Percentiles rank a stretch among this genome's conserved stretches.
phyloP scores from a whole-genome alignment of 768 basidiomycete genomes.

The Dioszegia aurantiaca region DNA sequence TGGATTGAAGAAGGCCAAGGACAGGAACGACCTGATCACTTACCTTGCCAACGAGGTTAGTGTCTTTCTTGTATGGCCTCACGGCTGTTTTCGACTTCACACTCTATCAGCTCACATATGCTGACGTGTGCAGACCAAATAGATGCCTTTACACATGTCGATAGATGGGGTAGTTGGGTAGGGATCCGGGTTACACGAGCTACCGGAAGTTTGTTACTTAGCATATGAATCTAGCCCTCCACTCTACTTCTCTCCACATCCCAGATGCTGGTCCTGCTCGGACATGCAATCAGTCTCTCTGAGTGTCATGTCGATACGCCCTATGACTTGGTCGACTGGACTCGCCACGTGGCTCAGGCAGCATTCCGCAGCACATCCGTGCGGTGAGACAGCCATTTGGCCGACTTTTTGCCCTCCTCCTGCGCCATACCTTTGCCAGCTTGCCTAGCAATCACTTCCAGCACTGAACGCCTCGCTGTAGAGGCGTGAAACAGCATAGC shows the following conservation, averaged over 20 bases:
- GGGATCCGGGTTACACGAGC: not conserved
- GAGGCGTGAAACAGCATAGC: no score
- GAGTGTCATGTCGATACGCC: not conserved
- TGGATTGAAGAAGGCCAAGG: conserved; percentile 97
- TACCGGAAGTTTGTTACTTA: conserved; percentile 3
- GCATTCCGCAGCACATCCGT: conserved; percentile 4
- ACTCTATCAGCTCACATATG: not conserved
- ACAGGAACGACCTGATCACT: conserved; percentile 89
- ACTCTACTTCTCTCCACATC: not conserved
- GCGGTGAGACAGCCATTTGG: not conserved
- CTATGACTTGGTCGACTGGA: no score
- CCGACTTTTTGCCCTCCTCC: no score
- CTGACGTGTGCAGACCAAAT: conserved; percentile 12
- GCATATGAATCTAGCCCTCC: conserved; percentile 13
- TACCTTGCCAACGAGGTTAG: conserved; percentile 40
- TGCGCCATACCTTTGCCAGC: no score
- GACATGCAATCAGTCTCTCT: no score
- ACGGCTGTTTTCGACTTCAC: not conserved
- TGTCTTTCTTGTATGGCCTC: conserved; percentile 1
- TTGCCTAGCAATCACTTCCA: no score
- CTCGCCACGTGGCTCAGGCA: not conserved
- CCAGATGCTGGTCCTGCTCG: no score
- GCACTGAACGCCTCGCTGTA: no score
- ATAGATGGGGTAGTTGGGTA: not conserved
- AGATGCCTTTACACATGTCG: not conserved